These are phyloP conservation scores for Xerocomus amazonicus DNA, from an alignment of 1,284 basidiomycete species.

Conservation along the genomic window DNA sequence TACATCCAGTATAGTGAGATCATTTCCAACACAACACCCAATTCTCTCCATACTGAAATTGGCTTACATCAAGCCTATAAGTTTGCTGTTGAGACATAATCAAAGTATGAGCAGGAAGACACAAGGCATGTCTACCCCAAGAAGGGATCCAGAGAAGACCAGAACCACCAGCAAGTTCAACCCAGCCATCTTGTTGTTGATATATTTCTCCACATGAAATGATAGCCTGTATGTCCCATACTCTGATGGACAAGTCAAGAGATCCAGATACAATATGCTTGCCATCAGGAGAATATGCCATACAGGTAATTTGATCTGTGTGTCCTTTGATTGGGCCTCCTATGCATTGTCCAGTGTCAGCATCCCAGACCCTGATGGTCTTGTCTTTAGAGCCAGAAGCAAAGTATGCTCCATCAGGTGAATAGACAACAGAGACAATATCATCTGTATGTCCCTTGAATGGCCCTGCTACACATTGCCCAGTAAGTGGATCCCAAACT, in stretches of 20 bases:
- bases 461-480: conserved; percentile 14
- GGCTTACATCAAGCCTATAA: conserved; percentile 15
- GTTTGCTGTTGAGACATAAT: conserved; percentile 5
- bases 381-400: conserved; percentile 15
- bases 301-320: conserved; percentile 2
- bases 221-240: conserved; percentile 6
- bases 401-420: conserved; percentile 16
- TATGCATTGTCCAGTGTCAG: neutral
- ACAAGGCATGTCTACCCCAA: conserved; percentile 17
- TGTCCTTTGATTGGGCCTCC: conserved; percentile 17
- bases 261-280: conserved; percentile 7
- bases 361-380: conserved; percentile 17
- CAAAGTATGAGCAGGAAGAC: conserved; percentile 16
- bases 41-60: conserved; percentile 15
- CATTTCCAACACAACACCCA: conserved; percentile 26
- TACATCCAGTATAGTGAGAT: neutral
- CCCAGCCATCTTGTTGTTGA: conserved; percentile 18
- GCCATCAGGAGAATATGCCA: conserved; percentile 19
- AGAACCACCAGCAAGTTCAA: conserved; percentile 6
- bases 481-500: too few relatives aligned
- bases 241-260: conserved; percentile 12
- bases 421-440: conserved; percentile 13
- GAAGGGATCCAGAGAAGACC: conserved; percentile 19
- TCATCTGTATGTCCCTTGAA: conserved; percentile 11
- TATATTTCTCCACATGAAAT: conserved; percentile 3